Conservation (phyloP, 1,284 basidiomycete species). For the Phellopilus nigrolimitatus region DNA sequence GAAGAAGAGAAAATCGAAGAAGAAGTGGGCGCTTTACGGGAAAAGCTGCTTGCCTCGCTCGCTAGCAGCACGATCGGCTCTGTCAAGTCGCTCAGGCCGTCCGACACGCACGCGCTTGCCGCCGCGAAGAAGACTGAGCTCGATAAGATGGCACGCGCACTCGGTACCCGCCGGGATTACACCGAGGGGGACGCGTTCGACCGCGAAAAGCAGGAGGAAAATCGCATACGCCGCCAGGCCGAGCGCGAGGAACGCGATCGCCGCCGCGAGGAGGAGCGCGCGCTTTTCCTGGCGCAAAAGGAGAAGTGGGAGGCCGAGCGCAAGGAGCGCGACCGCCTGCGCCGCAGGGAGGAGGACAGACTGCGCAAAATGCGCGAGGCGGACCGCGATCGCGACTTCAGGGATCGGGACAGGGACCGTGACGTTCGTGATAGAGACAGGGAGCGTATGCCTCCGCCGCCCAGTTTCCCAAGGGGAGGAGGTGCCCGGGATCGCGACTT, state of each 20-base stretch:
- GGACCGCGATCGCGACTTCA: slow-evolving; percentile 14
- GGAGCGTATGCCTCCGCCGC: slow-evolving; percentile 35
- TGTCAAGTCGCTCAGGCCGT: slow-evolving; percentile 57
- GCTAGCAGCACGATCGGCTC: slow-evolving; percentile 33
- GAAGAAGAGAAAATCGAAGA: slow-evolving; percentile 80
- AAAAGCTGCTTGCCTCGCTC: slow-evolving; percentile 56
- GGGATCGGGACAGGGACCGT: slow-evolving; percentile 32
- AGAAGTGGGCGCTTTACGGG: slow-evolving; percentile 72
- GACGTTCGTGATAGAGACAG: slow-evolving; percentile 35
- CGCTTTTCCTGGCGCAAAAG: slow-evolving; percentile 33
- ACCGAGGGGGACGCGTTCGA: slow-evolving; percentile 88
- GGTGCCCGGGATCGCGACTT: slow-evolving; percentile 26
- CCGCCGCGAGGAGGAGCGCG: slow-evolving; percentile 33
- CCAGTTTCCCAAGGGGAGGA: slow-evolving; percentile 25
- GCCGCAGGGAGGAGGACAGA: slow-evolving; percentile 55
- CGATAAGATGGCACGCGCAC: slow-evolving; percentile 76
- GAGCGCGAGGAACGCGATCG: slow-evolving; percentile 38
- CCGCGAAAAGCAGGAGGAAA: slow-evolving; percentile 82
- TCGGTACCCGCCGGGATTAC: slow-evolving; percentile 81
- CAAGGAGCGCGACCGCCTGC: slow-evolving; percentile 53
- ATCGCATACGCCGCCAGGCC: slow-evolving; percentile 44
- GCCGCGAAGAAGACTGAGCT: slow-evolving; percentile 85
- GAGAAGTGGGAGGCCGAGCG: slow-evolving; percentile 38
- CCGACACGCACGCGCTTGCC: slow-evolving; percentile 85
- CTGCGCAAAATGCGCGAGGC: slow-evolving; percentile 38